Base-by-base conservation (phyloP, 2,329 filamentous ascomycete species). In the Raffaelea albimanens region DNA sequence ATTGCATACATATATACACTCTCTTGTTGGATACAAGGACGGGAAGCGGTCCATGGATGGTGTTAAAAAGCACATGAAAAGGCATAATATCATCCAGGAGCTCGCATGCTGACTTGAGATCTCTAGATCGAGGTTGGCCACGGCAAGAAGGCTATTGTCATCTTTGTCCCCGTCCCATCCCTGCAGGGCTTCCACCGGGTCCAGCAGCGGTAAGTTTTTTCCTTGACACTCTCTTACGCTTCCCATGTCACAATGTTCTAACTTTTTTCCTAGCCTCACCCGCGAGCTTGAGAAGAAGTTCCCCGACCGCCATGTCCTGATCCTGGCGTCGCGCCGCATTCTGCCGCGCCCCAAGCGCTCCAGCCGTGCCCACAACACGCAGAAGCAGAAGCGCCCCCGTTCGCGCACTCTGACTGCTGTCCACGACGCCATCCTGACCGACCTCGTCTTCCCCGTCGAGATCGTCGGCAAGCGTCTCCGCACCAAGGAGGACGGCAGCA, bases 211-310 rank as follows among this genome's bases (percentile, higher is more conserved):
- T 97, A 90, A 75, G 84, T 72, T 40, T 22, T 4, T 43, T 42
- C 25, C 14, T 16, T 19, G 16, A 14, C 31, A 16, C 36, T 11
- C 22, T 41, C 29, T 41, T 19, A 5, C 14, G 5, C 5, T 33
- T 14, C 8, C 14, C 14, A 29, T 29, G 7, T 7, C 14, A n/a
- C 21, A 10, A 14, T 43, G 3, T 16, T 1, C 8, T 13, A 14
- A 2, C 2, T 9, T 5, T 22, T 5, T 20, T 20, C 8, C 10
- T 43, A 97, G 91, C 70, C 84, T 98, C 69, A 98, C 93, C 74
- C 93, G 93, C 76, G 93, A 98, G 82, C 90, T 98, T 69, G 93
- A 98, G 86, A 98, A 98, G 89, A 98, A 98, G 81, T 98, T 98
- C 88, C 97, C 93, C 58, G 93, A 98, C 82, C 93, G 93, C 75